phyloP scores from a whole-genome alignment of 148 eudicot species.

The Hydrangea macrophylla region DNA sequence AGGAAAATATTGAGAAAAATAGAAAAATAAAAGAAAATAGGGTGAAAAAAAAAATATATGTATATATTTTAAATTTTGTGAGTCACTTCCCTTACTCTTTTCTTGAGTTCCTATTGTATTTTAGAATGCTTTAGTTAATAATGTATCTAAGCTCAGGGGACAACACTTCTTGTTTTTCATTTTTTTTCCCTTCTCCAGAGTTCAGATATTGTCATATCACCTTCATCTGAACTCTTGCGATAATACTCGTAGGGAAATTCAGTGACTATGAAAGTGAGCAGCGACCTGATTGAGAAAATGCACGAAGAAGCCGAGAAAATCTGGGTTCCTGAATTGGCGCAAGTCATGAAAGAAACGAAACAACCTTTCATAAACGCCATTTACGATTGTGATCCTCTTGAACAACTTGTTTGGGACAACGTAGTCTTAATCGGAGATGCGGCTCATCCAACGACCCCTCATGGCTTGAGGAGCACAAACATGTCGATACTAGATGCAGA shows the following conservation, averaged over 20 bases:
- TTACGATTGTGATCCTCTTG: slow-evolving; percentile 70
- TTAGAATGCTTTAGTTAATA: no score
- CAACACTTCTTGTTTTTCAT: no score
- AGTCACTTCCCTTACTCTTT: no score
- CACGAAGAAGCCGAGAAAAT: slow-evolving; percentile 51
- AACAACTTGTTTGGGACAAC: slow-evolving; percentile 56
- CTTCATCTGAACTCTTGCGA: neutral
- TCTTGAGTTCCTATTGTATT: no score
- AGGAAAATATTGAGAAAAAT: no score
- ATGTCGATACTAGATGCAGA: slow-evolving; percentile 84
- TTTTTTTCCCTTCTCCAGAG: no score
- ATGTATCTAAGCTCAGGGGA: no score
- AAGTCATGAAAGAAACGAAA: slow-evolving; percentile 52
- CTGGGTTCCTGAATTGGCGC: slow-evolving; percentile 62
- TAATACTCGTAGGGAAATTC: slow-evolving; percentile 53
- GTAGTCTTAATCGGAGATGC: slow-evolving; percentile 84
- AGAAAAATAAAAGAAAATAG: no score
- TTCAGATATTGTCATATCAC: neutral
- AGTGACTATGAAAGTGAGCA: slow-evolving; percentile 69
- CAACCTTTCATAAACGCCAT: slow-evolving; percentile 78
- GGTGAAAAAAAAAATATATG: no score
- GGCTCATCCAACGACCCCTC: slow-evolving; percentile 92
- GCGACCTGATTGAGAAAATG: slow-evolving; percentile 57
- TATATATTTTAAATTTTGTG: no score
- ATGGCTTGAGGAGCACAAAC: slow-evolving; percentile 88